These are phyloP conservation scores for Hansenula sp. DNA, from an alignment of 1,139 yeast genomes.

Conservation along the genomic window DNA sequence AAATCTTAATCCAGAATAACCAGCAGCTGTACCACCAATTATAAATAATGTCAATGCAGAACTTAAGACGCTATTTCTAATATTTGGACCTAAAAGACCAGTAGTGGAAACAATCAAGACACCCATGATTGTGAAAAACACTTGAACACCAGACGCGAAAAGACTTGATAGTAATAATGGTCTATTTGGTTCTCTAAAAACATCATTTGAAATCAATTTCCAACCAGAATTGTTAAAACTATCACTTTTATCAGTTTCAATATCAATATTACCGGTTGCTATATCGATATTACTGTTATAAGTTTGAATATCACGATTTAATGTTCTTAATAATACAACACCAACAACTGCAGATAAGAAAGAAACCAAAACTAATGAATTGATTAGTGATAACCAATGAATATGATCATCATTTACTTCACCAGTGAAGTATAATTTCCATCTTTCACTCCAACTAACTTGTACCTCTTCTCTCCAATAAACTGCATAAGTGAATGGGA, in stretches of 20 bases:
- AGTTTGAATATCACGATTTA: constrained; percentile 38
- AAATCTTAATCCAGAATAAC: constrained; percentile 63
- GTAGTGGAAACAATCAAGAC: constrained; percentile 56
- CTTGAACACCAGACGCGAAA: constrained; percentile 74
- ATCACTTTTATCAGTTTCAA: constrained; percentile 22
- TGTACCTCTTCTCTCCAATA: constrained; percentile 83
- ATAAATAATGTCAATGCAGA: constrained; percentile 58
- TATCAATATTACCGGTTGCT: constrained; percentile 20
- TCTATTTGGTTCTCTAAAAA: constrained; percentile 45
- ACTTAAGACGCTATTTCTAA: constrained; percentile 63
- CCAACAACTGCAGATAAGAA: constrained; percentile 60
- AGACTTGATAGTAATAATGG: constrained; percentile 44
- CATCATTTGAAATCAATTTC: constrained; percentile 52
- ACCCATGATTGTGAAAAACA: constrained; percentile 58
- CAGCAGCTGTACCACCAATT: constrained; percentile 68
- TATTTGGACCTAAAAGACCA: constrained; percentile 52
- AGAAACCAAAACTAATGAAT: constrained; percentile 57
- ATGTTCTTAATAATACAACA: constrained; percentile 51
- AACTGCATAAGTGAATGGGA: constrained; percentile 82
- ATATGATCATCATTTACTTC: constrained; percentile 46
- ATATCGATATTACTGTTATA: constrained; percentile 31
- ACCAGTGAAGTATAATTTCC: constrained; percentile 67
- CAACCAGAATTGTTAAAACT: constrained; percentile 38
- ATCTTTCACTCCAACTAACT: constrained; percentile 63
- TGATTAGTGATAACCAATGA: constrained; percentile 70